Percentiles rank a stretch among this genome's conserved stretches.
Evolutionary conservation across 2,329 filamentous ascomycete genomes (phyloP).

Genomic region (Plectosphaerella sp.): DNA sequence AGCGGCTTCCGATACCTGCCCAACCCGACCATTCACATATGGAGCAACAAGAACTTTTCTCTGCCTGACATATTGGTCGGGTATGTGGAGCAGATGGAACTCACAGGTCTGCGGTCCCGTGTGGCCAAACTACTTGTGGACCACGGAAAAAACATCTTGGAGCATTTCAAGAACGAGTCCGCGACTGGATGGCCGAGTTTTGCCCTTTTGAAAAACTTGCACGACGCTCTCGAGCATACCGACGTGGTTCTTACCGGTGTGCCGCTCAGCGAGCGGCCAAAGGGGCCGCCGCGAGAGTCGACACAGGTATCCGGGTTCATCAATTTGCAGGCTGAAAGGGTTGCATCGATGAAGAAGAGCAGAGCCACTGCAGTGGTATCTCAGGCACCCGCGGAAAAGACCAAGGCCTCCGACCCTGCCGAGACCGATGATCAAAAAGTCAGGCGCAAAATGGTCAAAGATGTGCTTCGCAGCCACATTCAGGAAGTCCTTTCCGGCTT

Average conservation of each 20-base stretch:
- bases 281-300: not conserved
- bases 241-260: slow-evolving; percentile 35
- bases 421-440: slow-evolving; percentile 14
- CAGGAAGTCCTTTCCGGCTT: slow-evolving; percentile 43
- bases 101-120: not conserved
- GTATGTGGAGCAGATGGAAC: slow-evolving; percentile 25
- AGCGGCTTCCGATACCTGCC: slow-evolving; percentile 50
- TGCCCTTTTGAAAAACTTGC: slow-evolving; percentile 30
- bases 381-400: no score
- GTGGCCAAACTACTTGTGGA: not conserved
- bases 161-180: slow-evolving; percentile 19
- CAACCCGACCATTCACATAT: slow-evolving; percentile 51
- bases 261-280: not conserved
- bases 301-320: slow-evolving; percentile 2
- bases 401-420: not conserved
- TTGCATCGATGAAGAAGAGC: not conserved
- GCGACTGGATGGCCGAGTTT: slow-evolving; percentile 22
- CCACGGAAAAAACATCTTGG: slow-evolving; percentile 14
- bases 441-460: slow-evolving; percentile 32
- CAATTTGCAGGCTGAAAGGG: not conserved
- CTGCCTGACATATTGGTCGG: slow-evolving; percentile 35
- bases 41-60: slow-evolving; percentile 45
- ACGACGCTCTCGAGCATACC: slow-evolving; percentile 33
- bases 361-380: no score
- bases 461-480: slow-evolving; percentile 44